Evolutionary conservation across 768 basidiomycete genomes (phyloP).

Genomic region (Termitomyces sp.): DNA sequence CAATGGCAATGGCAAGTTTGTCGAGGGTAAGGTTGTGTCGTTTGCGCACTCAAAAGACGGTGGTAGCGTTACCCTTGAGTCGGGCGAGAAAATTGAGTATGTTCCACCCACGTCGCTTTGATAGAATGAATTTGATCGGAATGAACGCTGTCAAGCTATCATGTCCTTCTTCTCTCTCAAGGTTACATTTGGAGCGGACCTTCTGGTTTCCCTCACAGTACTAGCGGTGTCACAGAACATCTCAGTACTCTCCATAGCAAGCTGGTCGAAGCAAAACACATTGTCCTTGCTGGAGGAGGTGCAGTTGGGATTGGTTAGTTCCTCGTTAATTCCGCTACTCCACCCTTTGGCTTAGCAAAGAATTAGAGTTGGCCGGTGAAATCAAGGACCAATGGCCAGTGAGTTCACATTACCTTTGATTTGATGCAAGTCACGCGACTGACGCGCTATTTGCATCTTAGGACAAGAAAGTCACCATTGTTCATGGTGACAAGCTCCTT

Average conservation of each 20-base stretch:
- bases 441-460: constrained; percentile 13
- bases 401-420: constrained; percentile 15
- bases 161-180: constrained; percentile 54
- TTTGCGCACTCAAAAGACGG: constrained; percentile 26
- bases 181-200: constrained; percentile 52
- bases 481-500: constrained; percentile 47
- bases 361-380: constrained; percentile 36
- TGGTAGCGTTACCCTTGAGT: constrained; percentile 40
- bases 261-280: constrained; percentile 31
- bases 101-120: background rate
- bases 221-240: constrained; percentile 21
- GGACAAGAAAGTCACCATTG: constrained; percentile 53
- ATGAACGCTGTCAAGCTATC: constrained; percentile 27
- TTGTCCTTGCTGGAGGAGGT: constrained; percentile 54
- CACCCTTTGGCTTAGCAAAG: background rate
- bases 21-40: constrained; percentile 35
- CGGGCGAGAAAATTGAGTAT: constrained; percentile 40
- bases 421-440: background rate
- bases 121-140: background rate
- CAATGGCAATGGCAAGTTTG: constrained; percentile 40
- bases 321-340: background rate
- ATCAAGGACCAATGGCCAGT: constrained; percentile 37
- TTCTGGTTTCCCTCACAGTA: constrained; percentile 35
- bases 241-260: constrained; percentile 25
- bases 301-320: constrained; percentile 44